A percentile compares a stretch with the other conserved stretches of the same genome.
Evolutionary conservation across 495 filamentous ascomycete genomes (phyloP).

Genomic region (Talaromyces proteolyticus): DNA sequence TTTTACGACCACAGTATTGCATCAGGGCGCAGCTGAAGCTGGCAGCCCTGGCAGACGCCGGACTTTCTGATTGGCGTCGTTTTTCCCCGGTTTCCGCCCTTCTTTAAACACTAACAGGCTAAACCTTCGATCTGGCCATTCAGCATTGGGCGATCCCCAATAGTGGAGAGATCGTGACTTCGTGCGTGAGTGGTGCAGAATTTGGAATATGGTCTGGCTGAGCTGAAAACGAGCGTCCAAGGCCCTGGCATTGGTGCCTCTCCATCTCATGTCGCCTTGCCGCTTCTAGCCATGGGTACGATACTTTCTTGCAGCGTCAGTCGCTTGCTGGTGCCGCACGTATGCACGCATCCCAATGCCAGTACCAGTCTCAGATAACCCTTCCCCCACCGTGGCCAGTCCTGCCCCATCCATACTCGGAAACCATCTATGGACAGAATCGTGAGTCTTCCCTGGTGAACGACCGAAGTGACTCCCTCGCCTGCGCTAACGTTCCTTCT

Average conservation of each 20-base stretch:
- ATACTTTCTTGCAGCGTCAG: neutral
- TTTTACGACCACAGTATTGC: neutral
- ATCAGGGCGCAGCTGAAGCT: constrained; percentile 8
- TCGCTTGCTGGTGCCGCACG: no score
- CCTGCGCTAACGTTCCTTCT: neutral
- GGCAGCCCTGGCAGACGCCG: constrained; percentile 14
- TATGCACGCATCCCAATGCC: no score
- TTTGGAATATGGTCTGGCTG: neutral
- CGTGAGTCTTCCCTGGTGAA: neutral
- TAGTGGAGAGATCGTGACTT: neutral
- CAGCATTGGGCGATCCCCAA: neutral
- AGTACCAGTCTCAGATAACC: no score
- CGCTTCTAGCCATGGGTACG: neutral
- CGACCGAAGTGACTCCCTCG: neutral
- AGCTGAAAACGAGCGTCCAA: no score
- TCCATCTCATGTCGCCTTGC: neutral
- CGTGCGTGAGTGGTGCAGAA: no score
- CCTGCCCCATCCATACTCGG: neutral
- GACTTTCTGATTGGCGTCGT: constrained; percentile 12
- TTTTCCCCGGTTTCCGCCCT: neutral
- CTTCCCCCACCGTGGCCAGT: neutral
- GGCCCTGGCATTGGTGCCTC: no score
- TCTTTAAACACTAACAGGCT: no score
- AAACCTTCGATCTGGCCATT: no score
- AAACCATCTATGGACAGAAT: neutral